Evolutionary conservation across 2,329 filamentous ascomycete genomes (phyloP).

Genomic region (Exophiala viscosa): DNA sequence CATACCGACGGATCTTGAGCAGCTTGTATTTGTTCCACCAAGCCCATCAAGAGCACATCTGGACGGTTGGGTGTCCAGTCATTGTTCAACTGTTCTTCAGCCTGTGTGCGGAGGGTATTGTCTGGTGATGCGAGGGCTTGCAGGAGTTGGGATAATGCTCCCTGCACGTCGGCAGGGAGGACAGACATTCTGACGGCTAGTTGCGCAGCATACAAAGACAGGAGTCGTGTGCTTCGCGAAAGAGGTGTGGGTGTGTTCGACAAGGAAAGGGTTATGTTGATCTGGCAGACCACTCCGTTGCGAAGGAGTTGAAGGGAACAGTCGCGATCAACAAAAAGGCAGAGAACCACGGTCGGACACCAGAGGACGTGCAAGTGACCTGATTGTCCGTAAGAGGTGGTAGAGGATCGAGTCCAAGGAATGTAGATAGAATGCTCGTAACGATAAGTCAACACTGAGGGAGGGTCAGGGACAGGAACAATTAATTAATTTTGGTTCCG

Average conservation of each 20-base stretch:
- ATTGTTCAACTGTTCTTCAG: slow-evolving; percentile 84
- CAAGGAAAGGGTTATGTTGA: slow-evolving; percentile 4
- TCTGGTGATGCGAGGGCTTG: slow-evolving; percentile 85
- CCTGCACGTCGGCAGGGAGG: slow-evolving; percentile 76
- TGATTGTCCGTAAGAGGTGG: no score
- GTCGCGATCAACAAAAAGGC: no score
- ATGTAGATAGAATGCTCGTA: no score
- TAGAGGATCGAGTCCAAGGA: no score
- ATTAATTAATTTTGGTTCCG: no score
- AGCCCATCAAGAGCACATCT: slow-evolving; percentile 85
- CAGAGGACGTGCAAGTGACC: no score
- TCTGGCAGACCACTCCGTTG: no score
- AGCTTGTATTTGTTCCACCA: slow-evolving; percentile 84
- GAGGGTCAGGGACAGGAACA: no score
- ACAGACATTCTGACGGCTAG: slow-evolving; percentile 65
- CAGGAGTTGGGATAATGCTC: slow-evolving; percentile 80
- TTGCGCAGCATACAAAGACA: slow-evolving; percentile 12
- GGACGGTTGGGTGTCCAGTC: slow-evolving; percentile 82
- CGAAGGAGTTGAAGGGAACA: no score
- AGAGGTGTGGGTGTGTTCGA: neutral
- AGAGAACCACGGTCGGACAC: no score
- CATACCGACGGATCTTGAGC: slow-evolving; percentile 70
- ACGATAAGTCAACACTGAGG: no score
- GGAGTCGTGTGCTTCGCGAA: neutral
- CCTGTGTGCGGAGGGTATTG: slow-evolving; percentile 77